phyloP scores from a whole-genome alignment of 345 rosid genomes.

The Limnanthes douglasii region DNA sequence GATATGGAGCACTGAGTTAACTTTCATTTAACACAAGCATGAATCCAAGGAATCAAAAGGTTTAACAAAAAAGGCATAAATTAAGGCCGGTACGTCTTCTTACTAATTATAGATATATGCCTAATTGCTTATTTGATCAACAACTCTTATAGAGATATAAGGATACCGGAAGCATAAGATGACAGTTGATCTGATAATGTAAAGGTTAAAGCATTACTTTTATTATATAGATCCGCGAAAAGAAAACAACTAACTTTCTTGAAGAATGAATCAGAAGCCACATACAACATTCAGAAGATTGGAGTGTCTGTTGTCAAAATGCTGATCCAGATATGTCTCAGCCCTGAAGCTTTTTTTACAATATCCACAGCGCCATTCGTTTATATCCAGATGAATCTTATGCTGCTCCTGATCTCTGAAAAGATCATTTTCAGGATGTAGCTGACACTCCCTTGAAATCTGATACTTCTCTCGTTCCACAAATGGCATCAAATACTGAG shows the following conservation, averaged over 20 bases:
- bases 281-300: constrained; percentile 73
- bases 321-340: constrained; percentile 74
- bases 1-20: too few relatives aligned
- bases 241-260: not conserved
- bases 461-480: constrained; percentile 52
- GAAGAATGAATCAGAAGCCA: constrained; percentile 13
- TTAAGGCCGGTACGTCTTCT: too few relatives aligned
- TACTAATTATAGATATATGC: too few relatives aligned
- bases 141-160: too few relatives aligned
- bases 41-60: too few relatives aligned
- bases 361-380: constrained; percentile 87
- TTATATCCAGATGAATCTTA: constrained; percentile 58
- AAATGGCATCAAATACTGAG: constrained; percentile 81
- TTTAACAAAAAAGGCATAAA: too few relatives aligned
- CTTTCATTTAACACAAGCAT: too few relatives aligned
- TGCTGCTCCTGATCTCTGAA: constrained; percentile 86
- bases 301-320: constrained; percentile 64
- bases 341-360: constrained; percentile 87
- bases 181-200: too few relatives aligned
- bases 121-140: too few relatives aligned
- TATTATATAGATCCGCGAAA: too few relatives aligned
- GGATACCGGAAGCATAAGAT: not conserved
- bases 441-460: constrained; percentile 51
- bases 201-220: not conserved
- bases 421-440: constrained; percentile 69